These are phyloP conservation scores for Saccharomycopsis sp. DNA, from an alignment of 805 yeast genomes.

Conservation along the genomic window DNA sequence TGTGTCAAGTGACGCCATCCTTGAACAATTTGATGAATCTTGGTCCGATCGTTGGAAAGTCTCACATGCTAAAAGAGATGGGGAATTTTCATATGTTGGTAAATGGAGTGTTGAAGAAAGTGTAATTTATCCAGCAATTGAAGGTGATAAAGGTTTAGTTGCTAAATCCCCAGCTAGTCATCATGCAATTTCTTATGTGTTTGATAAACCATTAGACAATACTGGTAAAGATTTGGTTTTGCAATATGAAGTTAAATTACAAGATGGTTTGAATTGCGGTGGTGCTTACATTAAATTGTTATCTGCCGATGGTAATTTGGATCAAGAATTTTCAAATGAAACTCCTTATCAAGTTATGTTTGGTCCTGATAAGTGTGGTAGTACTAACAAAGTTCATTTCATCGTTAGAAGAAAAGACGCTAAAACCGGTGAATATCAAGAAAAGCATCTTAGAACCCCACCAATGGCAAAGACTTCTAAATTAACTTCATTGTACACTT, in stretches of 20 bases:
- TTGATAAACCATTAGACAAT: slow-evolving; percentile 54
- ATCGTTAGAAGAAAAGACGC: slow-evolving; percentile 58
- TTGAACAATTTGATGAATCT: slow-evolving; percentile 54
- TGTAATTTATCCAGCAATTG: slow-evolving; percentile 48
- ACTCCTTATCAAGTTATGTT: slow-evolving; percentile 84
- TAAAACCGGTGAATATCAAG: slow-evolving; percentile 48
- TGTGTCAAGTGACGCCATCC: slow-evolving; percentile 41
- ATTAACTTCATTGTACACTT: slow-evolving; percentile 65
- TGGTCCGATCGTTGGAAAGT: slow-evolving; percentile 46
- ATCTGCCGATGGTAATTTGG: slow-evolving; percentile 33
- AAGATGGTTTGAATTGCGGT: slow-evolving; percentile 74
- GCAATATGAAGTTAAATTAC: slow-evolving; percentile 85
- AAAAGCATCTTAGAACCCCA: slow-evolving; percentile 60
- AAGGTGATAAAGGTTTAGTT: slow-evolving; percentile 69
- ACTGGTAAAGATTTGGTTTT: slow-evolving; percentile 62
- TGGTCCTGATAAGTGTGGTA: slow-evolving; percentile 91
- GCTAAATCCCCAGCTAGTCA: slow-evolving; percentile 69
- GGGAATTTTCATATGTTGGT: slow-evolving; percentile 57
- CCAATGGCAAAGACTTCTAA: slow-evolving; percentile 58
- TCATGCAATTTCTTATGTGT: slow-evolving; percentile 68
- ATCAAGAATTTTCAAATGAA: slow-evolving; percentile 48
- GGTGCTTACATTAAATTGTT: slow-evolving; percentile 84
- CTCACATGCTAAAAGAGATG: slow-evolving; percentile 50
- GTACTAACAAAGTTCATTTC: slow-evolving; percentile 72
- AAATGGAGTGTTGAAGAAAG: slow-evolving; percentile 71